phyloP scores from a whole-genome alignment of 2,329 filamentous ascomycete genomes.

The Microcera coccophila region DNA sequence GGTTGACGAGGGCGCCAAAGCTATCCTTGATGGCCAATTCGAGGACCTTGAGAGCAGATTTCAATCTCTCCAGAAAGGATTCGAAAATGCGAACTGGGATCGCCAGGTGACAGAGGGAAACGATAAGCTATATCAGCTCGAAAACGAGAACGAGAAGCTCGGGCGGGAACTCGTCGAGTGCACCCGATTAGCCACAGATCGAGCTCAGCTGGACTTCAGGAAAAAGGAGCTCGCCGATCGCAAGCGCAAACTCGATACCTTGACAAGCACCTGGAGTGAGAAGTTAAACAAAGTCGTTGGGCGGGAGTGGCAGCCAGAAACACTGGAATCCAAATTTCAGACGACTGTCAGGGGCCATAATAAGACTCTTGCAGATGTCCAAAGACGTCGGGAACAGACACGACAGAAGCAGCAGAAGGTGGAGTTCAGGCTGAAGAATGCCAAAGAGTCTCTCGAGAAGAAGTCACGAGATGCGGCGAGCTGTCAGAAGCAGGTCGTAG shows the following conservation, averaged over 20 bases:
- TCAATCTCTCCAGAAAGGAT: slow-evolving; percentile 57
- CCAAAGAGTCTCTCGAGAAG: slow-evolving; percentile 60
- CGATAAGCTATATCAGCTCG: slow-evolving; percentile 61
- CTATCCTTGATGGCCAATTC: slow-evolving; percentile 69
- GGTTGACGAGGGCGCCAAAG: slow-evolving; percentile 80
- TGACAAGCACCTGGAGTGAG: slow-evolving; percentile 69
- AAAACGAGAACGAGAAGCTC: slow-evolving; percentile 68
- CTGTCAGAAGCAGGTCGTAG: slow-evolving; percentile 55
- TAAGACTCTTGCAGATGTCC: slow-evolving; percentile 58
- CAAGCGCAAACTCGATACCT: slow-evolving; percentile 70
- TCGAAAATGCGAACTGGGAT: slow-evolving; percentile 65
- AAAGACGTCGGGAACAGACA: slow-evolving; percentile 65
- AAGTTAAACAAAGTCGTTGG: slow-evolving; percentile 65
- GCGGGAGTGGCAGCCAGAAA: slow-evolving; percentile 62
- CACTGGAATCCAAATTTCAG: slow-evolving; percentile 69
- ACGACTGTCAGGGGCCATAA: slow-evolving; percentile 55
- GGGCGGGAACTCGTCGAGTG: slow-evolving; percentile 79
- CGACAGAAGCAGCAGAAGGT: slow-evolving; percentile 72
- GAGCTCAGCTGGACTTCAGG: slow-evolving; percentile 77
- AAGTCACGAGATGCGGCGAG: slow-evolving; percentile 59
- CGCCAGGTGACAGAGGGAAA: slow-evolving; percentile 64
- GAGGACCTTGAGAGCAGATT: slow-evolving; percentile 65
- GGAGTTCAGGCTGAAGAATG: slow-evolving; percentile 66
- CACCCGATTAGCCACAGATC: slow-evolving; percentile 74
- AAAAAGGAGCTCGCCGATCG: slow-evolving; percentile 75